These are phyloP conservation scores for Aspergillus jensenii DNA, from an alignment of 2,329 filamentous ascomycete genomes.

Conservation along the genomic window DNA sequence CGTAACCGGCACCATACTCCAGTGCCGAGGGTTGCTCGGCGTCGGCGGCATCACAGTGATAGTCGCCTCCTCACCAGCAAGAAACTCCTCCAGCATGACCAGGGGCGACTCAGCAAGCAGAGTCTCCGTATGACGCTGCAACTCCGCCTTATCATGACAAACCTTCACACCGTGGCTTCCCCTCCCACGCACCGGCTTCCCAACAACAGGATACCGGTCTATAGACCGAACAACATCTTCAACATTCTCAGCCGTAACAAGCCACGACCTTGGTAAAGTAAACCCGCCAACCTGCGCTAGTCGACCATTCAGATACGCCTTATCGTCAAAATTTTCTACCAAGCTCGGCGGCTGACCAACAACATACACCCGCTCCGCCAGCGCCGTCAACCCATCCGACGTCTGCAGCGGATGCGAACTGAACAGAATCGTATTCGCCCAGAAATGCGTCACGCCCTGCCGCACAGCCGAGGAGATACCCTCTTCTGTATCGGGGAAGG, in stretches of 20 bases:
- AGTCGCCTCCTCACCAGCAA: constrained; percentile 51
- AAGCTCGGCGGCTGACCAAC: constrained; percentile 50
- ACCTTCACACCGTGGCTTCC: constrained; percentile 53
- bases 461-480: constrained; percentile 44
- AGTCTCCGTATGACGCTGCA: constrained; percentile 33
- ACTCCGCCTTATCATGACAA: constrained; percentile 33
- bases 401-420: constrained; percentile 49
- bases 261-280: constrained; percentile 42
- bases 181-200: constrained; percentile 50
- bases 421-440: constrained; percentile 55
- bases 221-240: constrained; percentile 10
- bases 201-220: constrained; percentile 44
- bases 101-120: constrained; percentile 39
- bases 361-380: constrained; percentile 35
- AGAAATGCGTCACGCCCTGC: constrained; percentile 47
- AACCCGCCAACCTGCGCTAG: constrained; percentile 40
- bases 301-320: constrained; percentile 49
- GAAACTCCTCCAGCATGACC: constrained; percentile 51
- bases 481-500: constrained; percentile 46
- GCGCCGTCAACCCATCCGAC: constrained; percentile 32
- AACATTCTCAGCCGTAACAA: constrained; percentile 22
- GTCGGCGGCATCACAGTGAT: constrained; percentile 54
- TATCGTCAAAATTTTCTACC: constrained; percentile 53
- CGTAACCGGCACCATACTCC: constrained; percentile 46
- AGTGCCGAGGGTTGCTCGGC: constrained; percentile 33